Conservation (phyloP, 768 basidiomycete genomes). For the Collybia sp. region DNA sequence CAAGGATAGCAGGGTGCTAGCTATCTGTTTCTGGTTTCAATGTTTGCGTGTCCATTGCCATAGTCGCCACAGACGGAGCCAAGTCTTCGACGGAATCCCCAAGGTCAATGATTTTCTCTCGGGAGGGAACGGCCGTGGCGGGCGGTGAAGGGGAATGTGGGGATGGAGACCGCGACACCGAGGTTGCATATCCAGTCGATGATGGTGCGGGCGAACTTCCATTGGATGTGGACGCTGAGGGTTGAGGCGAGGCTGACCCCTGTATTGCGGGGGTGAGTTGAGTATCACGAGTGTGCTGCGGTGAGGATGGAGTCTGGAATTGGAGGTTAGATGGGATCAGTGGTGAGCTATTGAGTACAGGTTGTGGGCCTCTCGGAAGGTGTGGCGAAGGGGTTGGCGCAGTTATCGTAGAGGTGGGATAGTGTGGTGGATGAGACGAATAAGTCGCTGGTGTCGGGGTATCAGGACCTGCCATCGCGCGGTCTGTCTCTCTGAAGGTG, state of each 20-base stretch:
- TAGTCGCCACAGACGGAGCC: no score
- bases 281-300: not conserved
- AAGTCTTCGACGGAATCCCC: no score
- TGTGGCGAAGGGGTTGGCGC: slow-evolving; percentile 32
- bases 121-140: slow-evolving; percentile 14
- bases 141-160: slow-evolving; percentile 30
- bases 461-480: slow-evolving; percentile 28
- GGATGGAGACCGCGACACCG: slow-evolving; percentile 46
- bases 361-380: slow-evolving; percentile 12
- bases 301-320: not conserved
- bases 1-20: no score
- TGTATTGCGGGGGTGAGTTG: slow-evolving; percentile 8
- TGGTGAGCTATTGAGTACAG: slow-evolving; percentile 13
- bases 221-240: slow-evolving; percentile 30
- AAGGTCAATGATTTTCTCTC: no score
- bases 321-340: slow-evolving; percentile 13
- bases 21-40: not conserved
- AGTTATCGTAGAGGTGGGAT: slow-evolving; percentile 46
- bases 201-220: slow-evolving; percentile 57
- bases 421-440: slow-evolving; percentile 33
- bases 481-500: slow-evolving; percentile 14
- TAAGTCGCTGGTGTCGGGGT: slow-evolving; percentile 37
- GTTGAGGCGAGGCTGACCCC: slow-evolving; percentile 20
- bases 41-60: not conserved
- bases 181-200: slow-evolving; percentile 50